These are phyloP conservation scores for Trypanosomatidae sp. DNA, from an alignment of 208 protist genomes.

Conservation along the genomic window DNA sequence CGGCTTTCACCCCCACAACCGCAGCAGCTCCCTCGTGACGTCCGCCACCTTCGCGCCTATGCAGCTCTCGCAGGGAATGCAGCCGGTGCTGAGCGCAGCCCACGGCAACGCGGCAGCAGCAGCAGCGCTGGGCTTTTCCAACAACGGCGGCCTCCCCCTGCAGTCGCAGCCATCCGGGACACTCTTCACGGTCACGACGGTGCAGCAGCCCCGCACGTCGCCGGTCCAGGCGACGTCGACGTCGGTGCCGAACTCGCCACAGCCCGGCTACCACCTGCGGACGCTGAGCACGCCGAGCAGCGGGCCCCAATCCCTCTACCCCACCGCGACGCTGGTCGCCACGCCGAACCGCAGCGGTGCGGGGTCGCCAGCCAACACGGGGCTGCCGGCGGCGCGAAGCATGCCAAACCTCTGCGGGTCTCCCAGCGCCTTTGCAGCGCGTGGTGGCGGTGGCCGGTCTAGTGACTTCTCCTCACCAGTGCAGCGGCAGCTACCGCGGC, in stretches of 20 bases:
- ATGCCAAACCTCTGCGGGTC: no score
- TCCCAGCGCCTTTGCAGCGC: slow-evolving; percentile 1
- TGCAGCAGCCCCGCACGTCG: neutral
- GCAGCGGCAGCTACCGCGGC: slow-evolving; percentile 7
- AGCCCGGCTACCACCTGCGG: no score
- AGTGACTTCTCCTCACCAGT: neutral
- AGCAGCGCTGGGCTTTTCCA: neutral
- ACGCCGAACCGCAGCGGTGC: slow-evolving; percentile 24
- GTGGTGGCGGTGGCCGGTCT: neutral
- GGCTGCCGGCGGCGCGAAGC: slow-evolving; percentile 12
- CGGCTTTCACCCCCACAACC: no score
- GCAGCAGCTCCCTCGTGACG: no score
- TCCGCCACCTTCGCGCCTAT: no score
- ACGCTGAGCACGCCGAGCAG: slow-evolving; percentile 23
- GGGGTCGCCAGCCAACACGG: slow-evolving; percentile 9
- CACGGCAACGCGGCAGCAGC: no score
- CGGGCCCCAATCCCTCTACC: neutral
- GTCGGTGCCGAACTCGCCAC: slow-evolving; percentile 6
- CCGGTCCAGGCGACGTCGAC: slow-evolving; percentile 4
- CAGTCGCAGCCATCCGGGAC: no score
- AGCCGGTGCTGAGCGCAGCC: no score
- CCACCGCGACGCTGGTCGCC: neutral
- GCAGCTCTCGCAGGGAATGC: no score
- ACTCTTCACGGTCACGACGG: neutral
- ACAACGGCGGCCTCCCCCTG: no score